Percentiles rank a stretch among this genome's conserved stretches.
phyloP scores from a whole-genome alignment of 768 basidiomycete genomes.

The Leccinellum luteum region DNA sequence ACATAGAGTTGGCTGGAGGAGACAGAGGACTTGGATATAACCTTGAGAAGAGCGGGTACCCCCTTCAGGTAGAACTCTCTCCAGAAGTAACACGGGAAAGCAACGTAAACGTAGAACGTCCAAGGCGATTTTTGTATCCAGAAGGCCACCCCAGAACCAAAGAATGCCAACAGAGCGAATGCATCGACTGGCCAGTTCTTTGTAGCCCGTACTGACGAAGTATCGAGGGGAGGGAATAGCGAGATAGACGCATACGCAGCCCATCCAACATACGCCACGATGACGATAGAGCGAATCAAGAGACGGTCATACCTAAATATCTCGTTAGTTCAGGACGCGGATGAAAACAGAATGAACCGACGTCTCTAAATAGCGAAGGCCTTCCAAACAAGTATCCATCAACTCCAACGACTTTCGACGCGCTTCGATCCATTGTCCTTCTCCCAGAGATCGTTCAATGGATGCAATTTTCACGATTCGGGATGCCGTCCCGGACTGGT shows the following conservation, averaged over 20 bases:
- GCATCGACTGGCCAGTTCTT: constrained; percentile 13
- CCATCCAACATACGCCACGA: constrained; percentile 76
- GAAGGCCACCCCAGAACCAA: constrained; percentile 49
- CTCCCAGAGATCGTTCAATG: constrained; percentile 47
- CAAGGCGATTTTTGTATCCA: constrained; percentile 62
- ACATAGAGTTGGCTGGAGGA: constrained; percentile 23
- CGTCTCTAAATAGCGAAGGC: constrained; percentile 78
- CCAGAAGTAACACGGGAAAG: constrained; percentile 81
- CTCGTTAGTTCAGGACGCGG: constrained; percentile 6
- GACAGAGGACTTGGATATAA: constrained; percentile 20
- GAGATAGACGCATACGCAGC: constrained; percentile 61
- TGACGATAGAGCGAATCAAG: constrained; percentile 67
- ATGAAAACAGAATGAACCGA: constrained; percentile 13
- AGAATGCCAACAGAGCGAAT: constrained; percentile 29
- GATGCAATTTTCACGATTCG: constrained; percentile 36
- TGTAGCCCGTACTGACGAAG: not conserved
- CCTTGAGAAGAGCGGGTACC: constrained; percentile 12
- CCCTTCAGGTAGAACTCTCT: constrained; percentile 42
- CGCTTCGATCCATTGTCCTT: constrained; percentile 46
- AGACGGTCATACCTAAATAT: constrained; percentile 62
- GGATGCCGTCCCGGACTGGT: constrained; percentile 26
- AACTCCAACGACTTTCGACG: constrained; percentile 49
- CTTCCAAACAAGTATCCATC: constrained; percentile 52
- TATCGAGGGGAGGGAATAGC: constrained; percentile 46
- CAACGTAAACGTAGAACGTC: constrained; percentile 73